Conservation (phyloP, 768 basidiomycete genomes). For the Pleurotus cornucopiae region DNA sequence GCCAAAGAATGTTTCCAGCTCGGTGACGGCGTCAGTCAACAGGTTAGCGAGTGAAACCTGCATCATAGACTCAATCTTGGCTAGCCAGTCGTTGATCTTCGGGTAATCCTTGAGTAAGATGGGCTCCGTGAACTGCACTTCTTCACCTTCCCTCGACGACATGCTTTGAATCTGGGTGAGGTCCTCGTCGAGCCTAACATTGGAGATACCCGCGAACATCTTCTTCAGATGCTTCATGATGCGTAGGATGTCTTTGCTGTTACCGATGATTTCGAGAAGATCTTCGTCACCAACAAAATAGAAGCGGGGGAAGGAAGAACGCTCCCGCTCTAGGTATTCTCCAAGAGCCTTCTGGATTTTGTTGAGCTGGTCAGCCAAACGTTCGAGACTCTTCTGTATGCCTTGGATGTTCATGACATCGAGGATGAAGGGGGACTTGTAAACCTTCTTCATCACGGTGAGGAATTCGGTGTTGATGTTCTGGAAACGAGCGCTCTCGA, state of each 20-base stretch:
- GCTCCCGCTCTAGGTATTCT: constrained; percentile 97
- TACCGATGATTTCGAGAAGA: constrained; percentile 96
- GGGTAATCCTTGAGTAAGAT: constrained; percentile 90
- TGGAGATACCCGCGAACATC: constrained; percentile 99
- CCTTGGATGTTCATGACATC: constrained; percentile 96
- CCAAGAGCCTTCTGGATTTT: constrained; percentile 99
- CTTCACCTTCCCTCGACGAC: constrained; percentile 94
- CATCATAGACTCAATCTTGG: constrained; percentile 91
- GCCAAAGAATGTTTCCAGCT: constrained; percentile 80
- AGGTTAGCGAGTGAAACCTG: constrained; percentile 80
- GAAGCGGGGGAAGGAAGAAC: constrained; percentile 97
- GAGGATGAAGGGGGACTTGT: constrained; percentile 96
- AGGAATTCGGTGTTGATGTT: constrained; percentile 99
- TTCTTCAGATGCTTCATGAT: constrained; percentile 99
- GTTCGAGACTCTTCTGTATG: constrained; percentile 96
- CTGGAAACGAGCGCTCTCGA: constrained; percentile 95
- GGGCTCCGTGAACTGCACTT: constrained; percentile 78
- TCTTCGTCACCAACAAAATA: constrained; percentile 99
- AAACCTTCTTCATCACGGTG: constrained; percentile 98
- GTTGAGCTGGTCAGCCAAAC: constrained; percentile 90
- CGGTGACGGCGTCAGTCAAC: constrained; percentile 73
- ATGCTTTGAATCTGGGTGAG: constrained; percentile 87
- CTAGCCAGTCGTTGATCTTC: constrained; percentile 99
- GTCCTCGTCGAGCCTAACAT: constrained; percentile 83
- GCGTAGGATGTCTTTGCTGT: constrained; percentile 96